Percentiles rank a stretch among this genome's conserved stretches.
Evolutionary conservation across 2,329 filamentous ascomycete genomes (phyloP).

Genomic region (Penicillium sp.): DNA sequence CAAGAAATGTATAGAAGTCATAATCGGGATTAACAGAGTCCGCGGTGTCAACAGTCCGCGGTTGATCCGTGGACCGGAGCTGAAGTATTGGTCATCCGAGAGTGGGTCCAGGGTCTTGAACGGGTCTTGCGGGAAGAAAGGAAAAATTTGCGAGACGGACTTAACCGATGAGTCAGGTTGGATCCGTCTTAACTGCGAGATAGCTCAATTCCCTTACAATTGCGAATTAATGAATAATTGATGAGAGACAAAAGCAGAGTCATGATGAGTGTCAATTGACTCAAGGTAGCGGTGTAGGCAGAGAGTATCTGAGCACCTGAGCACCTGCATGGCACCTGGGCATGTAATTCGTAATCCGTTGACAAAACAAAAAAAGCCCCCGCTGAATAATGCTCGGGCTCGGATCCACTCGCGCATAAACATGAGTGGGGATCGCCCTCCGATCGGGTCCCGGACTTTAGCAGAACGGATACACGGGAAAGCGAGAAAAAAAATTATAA

Average conservation of each 20-base stretch:
- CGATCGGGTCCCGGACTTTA: slow-evolving; percentile 19
- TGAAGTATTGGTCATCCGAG: slow-evolving; percentile 5
- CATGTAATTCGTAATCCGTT: not conserved
- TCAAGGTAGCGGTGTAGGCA: not conserved
- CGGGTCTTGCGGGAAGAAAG: not conserved
- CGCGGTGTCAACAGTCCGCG: not conserved
- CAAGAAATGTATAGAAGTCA: not conserved
- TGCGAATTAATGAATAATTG: not conserved
- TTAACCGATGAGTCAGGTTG: slow-evolving; percentile 5
- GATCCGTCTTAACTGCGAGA: not conserved
- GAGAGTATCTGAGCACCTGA: not conserved
- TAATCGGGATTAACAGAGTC: not conserved
- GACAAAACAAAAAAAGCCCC: not conserved
- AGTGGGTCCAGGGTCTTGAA: slow-evolving; percentile 3
- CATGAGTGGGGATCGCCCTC: slow-evolving; percentile 13
- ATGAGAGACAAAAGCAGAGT: not conserved
- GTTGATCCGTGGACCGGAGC: not conserved
- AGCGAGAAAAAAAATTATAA: not conserved
- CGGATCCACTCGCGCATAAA: slow-evolving; percentile 9
- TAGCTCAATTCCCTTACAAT: not conserved
- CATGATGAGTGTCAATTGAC: not conserved
- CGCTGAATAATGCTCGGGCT: slow-evolving; percentile 11
- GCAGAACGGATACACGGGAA: slow-evolving; percentile 14
- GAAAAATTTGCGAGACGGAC: slow-evolving; percentile 1
- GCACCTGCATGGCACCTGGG: not conserved